Percentiles rank a stretch among this genome's conserved stretches.
Evolutionary conservation across 495 filamentous ascomycete species (phyloP).

Genomic region (Recurvomyces mirabilis): DNA sequence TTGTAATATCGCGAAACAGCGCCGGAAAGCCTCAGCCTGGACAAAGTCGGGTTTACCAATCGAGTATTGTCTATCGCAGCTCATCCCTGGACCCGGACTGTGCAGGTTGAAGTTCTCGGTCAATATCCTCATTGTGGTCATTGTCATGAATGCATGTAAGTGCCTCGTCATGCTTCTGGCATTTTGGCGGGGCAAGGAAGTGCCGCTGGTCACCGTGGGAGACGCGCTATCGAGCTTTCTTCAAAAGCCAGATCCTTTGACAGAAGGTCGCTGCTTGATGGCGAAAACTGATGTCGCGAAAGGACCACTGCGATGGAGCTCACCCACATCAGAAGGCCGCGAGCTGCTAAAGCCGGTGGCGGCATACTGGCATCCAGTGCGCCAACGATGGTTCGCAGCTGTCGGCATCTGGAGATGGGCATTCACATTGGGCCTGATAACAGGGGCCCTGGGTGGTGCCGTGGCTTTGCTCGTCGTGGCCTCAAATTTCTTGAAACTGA

Average conservation of each 20-base stretch:
- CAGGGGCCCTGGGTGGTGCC: neutral
- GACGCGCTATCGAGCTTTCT: constrained; percentile 44
- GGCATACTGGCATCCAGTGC: neutral
- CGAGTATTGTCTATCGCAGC: neutral
- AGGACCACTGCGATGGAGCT: constrained; percentile 1
- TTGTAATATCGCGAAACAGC: neutral
- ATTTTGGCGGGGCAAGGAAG: neutral
- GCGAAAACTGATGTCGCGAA: neutral
- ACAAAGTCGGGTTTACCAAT: neutral
- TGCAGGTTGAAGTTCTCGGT: neutral
- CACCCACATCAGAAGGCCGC: too few species aligned
- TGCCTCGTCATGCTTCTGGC: neutral
- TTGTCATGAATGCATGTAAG: neutral
- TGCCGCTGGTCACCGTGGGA: constrained; percentile 32
- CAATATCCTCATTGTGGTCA: neutral
- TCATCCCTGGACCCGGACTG: neutral
- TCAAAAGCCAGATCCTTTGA: constrained; percentile 7
- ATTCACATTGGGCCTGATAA: neutral
- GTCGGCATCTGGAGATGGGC: neutral
- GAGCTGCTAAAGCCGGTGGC: too few species aligned
- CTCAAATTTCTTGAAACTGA: neutral
- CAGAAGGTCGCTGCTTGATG: constrained; percentile 8
- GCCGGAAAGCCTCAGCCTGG: neutral
- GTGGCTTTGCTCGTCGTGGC: neutral
- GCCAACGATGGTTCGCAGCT: constrained; percentile 6